Base-by-base conservation (phyloP, 768 basidiomycete species). In the Termitomyces sp. region DNA sequence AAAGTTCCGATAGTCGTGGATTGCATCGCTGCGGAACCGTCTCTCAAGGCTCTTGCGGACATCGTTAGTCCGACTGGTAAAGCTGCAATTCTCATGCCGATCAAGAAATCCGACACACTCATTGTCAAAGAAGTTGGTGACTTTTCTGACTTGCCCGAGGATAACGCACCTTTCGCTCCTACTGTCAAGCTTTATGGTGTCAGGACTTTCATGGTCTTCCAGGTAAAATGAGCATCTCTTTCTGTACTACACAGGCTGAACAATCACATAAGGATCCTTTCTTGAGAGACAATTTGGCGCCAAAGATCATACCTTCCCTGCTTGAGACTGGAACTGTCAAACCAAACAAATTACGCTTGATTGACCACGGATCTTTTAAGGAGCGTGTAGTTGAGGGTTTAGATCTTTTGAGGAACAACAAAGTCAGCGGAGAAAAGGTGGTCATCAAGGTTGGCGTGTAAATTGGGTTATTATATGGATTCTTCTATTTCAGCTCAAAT, bases 391-490 rank as follows among this genome's bases (percentile, higher is more conserved):
- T 65, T 16, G 63, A 57, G n/a, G 81, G 77, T 0, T 62, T 82
- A 43, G 74, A 79, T 50, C 60, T 82, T 40, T 58, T 82, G 44
- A 73, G 79, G 50, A 71, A 75, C 35, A 80, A 80, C 59, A 73
- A 77, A 65, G 65, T 81, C 45, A 80, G 76, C 40, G 80, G 80
- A 24, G 77, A 81, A 66, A 83, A 82, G 57, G 70, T 80, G 1
- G 65, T 82, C 2, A 71, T 82, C 0, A 75, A 76, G 59, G 64
- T 78, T 45, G 40, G 40, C 35, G 24, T 40, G 14, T 62, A 50
- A 20, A 40, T 13, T n/a, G 16, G 36, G 14, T 6, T 12, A 10
- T 28, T 2, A 10, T 13, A 52, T 12, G 24, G 13, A 36, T 33
- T 6, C 10, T 4, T 49, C 3, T 16, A 14, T 14, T 8, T 28